Conservation (phyloP, 352 stramenopile species). For the Pythium myriotylum region DNA sequence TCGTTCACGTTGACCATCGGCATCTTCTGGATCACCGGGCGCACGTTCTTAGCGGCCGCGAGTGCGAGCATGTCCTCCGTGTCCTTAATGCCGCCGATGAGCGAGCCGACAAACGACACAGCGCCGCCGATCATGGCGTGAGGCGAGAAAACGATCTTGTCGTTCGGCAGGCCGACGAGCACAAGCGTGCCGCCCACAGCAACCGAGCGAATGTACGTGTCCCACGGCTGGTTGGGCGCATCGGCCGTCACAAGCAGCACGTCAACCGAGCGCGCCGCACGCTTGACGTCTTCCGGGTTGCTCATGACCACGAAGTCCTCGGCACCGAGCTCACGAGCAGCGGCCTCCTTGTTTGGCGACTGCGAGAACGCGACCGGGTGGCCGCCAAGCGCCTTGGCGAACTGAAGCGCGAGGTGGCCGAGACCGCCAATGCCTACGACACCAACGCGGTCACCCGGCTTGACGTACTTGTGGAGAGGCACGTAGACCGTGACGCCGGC, state of each 20-base stretch:
- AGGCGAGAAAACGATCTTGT: conserved; percentile 11
- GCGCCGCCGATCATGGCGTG: conserved; percentile 46
- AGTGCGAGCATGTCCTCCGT: conserved; percentile 1
- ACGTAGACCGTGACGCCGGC: conserved; percentile 67
- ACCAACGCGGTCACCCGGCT: conserved; percentile 38
- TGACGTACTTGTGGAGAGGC: conserved; percentile 36
- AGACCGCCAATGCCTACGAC: conserved; percentile 73
- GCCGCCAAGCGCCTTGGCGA: conserved; percentile 50
- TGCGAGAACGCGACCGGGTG: conserved; percentile 50
- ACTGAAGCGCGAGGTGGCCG: conserved; percentile 71
- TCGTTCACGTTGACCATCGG: neutral
- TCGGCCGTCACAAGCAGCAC: conserved; percentile 35
- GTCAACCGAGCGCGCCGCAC: conserved; percentile 25
- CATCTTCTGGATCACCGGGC: conserved; percentile 1
- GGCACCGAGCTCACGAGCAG: conserved; percentile 21
- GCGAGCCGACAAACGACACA: conserved; percentile 21
- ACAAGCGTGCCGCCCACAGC: conserved; percentile 27
- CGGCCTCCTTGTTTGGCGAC: conserved; percentile 23
- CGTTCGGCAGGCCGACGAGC: conserved; percentile 30
- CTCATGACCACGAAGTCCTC: conserved; percentile 25
- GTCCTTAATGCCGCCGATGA: neutral
- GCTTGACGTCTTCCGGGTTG: conserved; percentile 4
- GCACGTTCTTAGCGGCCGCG: neutral
- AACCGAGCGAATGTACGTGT: conserved; percentile 18
- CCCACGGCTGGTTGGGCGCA: conserved; percentile 34